Percentiles rank a stretch among this genome's conserved stretches.
Evolutionary conservation across 2,329 filamentous ascomycete species (phyloP).

Genomic region (Alternaria metachromatica): DNA sequence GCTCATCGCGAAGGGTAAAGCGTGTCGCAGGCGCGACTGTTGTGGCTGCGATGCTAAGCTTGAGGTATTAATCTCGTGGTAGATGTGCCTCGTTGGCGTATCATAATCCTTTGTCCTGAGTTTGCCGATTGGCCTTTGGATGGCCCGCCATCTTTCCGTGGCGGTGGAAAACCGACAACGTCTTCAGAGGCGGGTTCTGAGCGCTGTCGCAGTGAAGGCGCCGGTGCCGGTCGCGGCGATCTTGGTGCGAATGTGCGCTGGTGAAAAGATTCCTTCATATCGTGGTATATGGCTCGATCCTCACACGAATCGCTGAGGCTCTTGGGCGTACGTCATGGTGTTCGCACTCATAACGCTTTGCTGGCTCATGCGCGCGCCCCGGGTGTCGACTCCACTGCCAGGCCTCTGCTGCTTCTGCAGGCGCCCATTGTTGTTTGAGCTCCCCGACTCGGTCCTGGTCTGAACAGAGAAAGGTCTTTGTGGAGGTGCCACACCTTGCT

Average conservation of each 20-base stretch:
- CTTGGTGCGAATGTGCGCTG: neutral
- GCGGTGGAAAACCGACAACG: neutral
- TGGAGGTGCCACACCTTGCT: constrained; percentile 19
- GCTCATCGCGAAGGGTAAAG: neutral
- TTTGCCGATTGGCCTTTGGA: neutral
- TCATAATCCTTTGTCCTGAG: too few relatives aligned
- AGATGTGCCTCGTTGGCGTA: neutral
- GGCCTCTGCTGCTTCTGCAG: constrained; percentile 6
- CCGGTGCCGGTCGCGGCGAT: neutral
- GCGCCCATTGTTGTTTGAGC: constrained; percentile 12
- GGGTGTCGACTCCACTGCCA: neutral
- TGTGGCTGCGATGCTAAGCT: neutral
- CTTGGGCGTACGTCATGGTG: constrained; percentile 21
- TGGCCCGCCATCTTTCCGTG: neutral
- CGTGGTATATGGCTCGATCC: neutral
- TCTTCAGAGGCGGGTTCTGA: neutral
- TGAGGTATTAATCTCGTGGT: neutral
- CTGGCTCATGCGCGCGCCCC: constrained; percentile 15
- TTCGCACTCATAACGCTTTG: constrained; percentile 26
- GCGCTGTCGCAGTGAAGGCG: neutral
- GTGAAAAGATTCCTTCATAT: neutral
- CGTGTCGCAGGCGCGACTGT: neutral
- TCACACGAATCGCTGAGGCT: constrained; percentile 36
- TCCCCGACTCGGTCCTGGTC: constrained; percentile 20
- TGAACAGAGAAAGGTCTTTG: constrained; percentile 15